Conservation (phyloP, 1,284 basidiomycete species). For the Mycena citricolor region DNA sequence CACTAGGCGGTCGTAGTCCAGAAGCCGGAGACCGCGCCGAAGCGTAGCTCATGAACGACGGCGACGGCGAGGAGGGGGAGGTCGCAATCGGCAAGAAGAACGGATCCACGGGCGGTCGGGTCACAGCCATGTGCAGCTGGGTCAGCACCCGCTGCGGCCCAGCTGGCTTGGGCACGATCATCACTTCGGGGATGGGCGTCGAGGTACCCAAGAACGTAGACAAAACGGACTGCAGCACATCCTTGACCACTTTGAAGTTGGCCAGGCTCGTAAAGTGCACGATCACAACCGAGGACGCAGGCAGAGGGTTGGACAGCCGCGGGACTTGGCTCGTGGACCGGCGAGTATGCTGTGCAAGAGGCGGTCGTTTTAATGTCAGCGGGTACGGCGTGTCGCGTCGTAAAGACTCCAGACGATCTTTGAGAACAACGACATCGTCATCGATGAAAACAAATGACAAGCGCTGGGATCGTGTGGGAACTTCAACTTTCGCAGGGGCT, state of each 20-base stretch:
- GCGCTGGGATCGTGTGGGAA: slow-evolving; percentile 27
- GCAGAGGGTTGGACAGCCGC: slow-evolving; percentile 32
- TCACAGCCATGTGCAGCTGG: slow-evolving; percentile 83
- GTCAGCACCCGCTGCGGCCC: slow-evolving; percentile 90
- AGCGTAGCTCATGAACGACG: slow-evolving; percentile 36
- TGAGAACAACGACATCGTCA: slow-evolving; percentile 78
- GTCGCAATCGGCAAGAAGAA: slow-evolving; percentile 92
- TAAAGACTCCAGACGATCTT: slow-evolving; percentile 65
- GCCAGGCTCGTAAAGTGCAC: slow-evolving; percentile 89
- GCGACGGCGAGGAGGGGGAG: slow-evolving; percentile 74
- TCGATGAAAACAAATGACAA: slow-evolving; percentile 82
- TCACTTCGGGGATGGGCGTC: slow-evolving; percentile 69
- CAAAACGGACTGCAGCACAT: slow-evolving; percentile 75
- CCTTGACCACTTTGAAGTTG: slow-evolving; percentile 86
- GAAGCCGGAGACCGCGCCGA: slow-evolving; percentile 37
- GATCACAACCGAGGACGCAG: slow-evolving; percentile 53
- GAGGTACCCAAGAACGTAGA: slow-evolving; percentile 40
- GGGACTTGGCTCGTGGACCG: slow-evolving; percentile 77
- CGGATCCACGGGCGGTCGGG: slow-evolving; percentile 83
- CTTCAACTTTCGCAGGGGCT: slow-evolving; percentile 25
- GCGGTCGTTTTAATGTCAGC: slow-evolving; percentile 66
- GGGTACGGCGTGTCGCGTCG: slow-evolving; percentile 55
- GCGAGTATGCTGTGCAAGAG: slow-evolving; percentile 70
- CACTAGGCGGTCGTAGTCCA: slow-evolving; percentile 44
- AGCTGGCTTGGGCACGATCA: slow-evolving; percentile 94